A percentile compares a stretch with the other conserved stretches of the same genome.
Evolutionary conservation across 257 asterid species (phyloP).

Genomic region (Cinchona pubescens): DNA sequence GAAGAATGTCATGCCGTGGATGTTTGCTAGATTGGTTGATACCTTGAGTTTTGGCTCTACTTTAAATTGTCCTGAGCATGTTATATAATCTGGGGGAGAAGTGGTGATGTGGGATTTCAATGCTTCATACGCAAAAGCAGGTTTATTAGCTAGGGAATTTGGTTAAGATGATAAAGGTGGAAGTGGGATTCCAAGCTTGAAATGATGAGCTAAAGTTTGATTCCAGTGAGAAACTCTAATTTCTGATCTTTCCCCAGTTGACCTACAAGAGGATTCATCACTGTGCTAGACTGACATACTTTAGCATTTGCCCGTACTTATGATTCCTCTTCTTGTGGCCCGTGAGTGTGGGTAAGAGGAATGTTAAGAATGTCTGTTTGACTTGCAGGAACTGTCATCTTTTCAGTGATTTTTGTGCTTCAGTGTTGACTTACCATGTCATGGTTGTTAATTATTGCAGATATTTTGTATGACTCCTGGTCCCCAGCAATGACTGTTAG

Average conservation of each 20-base stretch:
- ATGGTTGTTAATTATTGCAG: constrained; percentile 36
- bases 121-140: not conserved
- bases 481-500: constrained; percentile 99
- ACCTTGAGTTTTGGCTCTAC: not conserved
- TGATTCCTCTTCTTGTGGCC: not conserved
- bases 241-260: not conserved
- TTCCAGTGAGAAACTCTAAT: not conserved
- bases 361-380: not conserved
- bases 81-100: not conserved
- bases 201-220: not conserved
- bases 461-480: constrained; percentile 94
- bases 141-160: not conserved
- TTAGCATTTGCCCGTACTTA: not conserved
- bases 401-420: not conserved
- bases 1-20: not conserved
- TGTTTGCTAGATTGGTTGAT: not conserved
- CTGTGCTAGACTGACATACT: not conserved
- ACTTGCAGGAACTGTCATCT: not conserved
- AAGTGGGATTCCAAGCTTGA: not conserved
- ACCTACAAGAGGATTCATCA: not conserved
- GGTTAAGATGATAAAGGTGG: not conserved
- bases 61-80: not conserved
- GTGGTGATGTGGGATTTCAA: too few species aligned
- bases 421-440: not conserved
- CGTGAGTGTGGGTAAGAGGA: not conserved